Evolutionary conservation across 768 basidiomycete species (phyloP).

Genomic region (Cyclocybe aegerita): DNA sequence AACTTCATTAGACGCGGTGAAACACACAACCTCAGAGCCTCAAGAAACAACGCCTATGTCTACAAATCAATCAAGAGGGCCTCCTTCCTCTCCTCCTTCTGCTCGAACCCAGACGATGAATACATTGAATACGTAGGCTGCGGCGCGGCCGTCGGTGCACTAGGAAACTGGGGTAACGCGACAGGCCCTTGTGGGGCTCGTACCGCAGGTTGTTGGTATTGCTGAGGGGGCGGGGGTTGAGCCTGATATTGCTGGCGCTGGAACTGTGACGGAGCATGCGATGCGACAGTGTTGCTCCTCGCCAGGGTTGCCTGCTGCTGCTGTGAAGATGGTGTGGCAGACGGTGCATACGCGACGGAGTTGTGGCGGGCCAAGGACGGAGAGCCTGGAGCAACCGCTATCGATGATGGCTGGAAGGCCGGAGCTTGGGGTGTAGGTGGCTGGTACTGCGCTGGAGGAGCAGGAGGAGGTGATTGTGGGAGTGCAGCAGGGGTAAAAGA

Average conservation of each 20-base stretch:
- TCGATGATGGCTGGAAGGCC: slow-evolving; percentile 8
- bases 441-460: slow-evolving; percentile 21
- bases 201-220: slow-evolving; percentile 22
- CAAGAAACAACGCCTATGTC: not conserved
- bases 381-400: not conserved
- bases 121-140: slow-evolving; percentile 50
- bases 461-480: slow-evolving; percentile 11
- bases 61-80: slow-evolving; percentile 55
- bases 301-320: slow-evolving; percentile 7
- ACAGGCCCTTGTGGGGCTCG: slow-evolving; percentile 29
- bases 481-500: slow-evolving; percentile 3
- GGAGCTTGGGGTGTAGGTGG: slow-evolving; percentile 23
- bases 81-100: slow-evolving; percentile 67
- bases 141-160: slow-evolving; percentile 59
- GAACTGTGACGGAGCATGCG: slow-evolving; percentile 18
- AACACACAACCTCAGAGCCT: not conserved
- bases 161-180: slow-evolving; percentile 61
- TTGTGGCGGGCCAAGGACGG: slow-evolving; percentile 30
- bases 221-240: slow-evolving; percentile 22
- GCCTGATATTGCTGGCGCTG: slow-evolving; percentile 24
- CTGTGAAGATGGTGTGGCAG: slow-evolving; percentile 23
- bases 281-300: slow-evolving; percentile 33
- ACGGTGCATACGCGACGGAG: slow-evolving; percentile 30
- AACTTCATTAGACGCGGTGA: too few relatives aligned
- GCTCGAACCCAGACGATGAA: slow-evolving; percentile 45